Base-by-base conservation (phyloP, 306 rosid genomes). In the Hippophae gyantsensis region DNA sequence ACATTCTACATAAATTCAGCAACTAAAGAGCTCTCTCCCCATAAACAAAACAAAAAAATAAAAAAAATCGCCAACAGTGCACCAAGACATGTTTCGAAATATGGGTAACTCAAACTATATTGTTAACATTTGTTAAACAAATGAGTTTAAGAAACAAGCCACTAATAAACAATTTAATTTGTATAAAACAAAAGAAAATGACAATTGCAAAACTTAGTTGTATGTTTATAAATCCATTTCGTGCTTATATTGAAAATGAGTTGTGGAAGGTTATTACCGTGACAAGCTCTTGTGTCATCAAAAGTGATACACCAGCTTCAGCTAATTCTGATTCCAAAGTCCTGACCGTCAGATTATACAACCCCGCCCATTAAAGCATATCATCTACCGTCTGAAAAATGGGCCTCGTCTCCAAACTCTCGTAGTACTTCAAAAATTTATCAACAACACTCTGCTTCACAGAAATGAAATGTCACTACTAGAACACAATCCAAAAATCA, bases 311-410 rank as follows among this genome's bases (percentile, higher is more conserved):
- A 7, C 89, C 76, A 50, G 76, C 76, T 76, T 78, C 89, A 53
- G 74, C 64, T 72, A 87, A 44, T 26, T 87, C 92, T 62, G 71
- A 76, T 27, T 43, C 73, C 77, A 92, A 74, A 72, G 74, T 83
- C 69, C 82, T 60, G 59, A 86, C 63, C 8, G 95, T 92, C 43
- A 92, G 87, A 58, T 92, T 73, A 70, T 83, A 81, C 74, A 92
- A 61, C 50, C 86, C 98, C 52, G 93, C 72, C 95, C 96, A 92
- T 42, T 80, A 68, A 52, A 92, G 90, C 98, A 92, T 92, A 69
- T 76, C 87, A 69, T 85, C 90, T 58, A 86, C 95, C 0, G 86
- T 78, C 82, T 87, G 95, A 40, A 92, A 92, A 64, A 80, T 43
- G 9, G 98, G 96, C 42, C 96, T 79, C 1, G 88, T 60, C 60